Base-by-base conservation (phyloP, 2,329 filamentous ascomycete species). In the Colletotrichum scovillei region DNA sequence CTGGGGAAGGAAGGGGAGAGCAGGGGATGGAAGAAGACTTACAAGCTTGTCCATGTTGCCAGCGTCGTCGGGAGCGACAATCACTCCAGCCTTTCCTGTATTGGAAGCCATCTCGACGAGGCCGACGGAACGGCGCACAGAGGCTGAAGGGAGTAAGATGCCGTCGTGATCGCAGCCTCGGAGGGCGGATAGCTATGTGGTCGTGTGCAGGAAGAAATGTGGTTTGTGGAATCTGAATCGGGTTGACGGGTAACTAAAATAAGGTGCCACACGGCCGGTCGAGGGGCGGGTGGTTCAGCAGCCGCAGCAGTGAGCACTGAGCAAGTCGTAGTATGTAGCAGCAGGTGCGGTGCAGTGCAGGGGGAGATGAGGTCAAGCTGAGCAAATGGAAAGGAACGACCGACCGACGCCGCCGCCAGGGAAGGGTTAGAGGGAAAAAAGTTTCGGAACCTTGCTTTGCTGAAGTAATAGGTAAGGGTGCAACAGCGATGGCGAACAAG, bases 31-130 rank as follows among this genome's bases (percentile, higher is more conserved):
- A n/a, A 14, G 62, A 69, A 26, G n/a, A 84, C 88, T 86, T 86
- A 92, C 90, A 84, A 92, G 84, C 79, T 87, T 88, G 76, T 89
- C 88, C 85, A 92, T 87, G 77, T 81, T 84, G 74, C 84, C 84
- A 75, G 84, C 87, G 81, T 87, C 86, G 64, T 87, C 84, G 75
- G 85, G 80, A 76, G 89, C 86, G 79, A 87, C 84, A 78, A 92
- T 86, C 76, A 90, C 82, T 78, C 89, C 89, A 78, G 88, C 89
- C 83, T 87, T 88, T 81, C 88, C 88, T 75, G 86, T 87, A 65
- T 82, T 80, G 72, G 82, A 79, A 80, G 84, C 81, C 82, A 84
- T 84, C 75, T 79, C 73, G 58, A 72, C 65, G 30, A 52, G 64
- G 65, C 67, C 56, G 64, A 67, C 24, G 69, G 52, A 22, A 42